Evolutionary conservation across 1,284 basidiomycete species (phyloP).

Genomic region (Trametes pubescens): DNA sequence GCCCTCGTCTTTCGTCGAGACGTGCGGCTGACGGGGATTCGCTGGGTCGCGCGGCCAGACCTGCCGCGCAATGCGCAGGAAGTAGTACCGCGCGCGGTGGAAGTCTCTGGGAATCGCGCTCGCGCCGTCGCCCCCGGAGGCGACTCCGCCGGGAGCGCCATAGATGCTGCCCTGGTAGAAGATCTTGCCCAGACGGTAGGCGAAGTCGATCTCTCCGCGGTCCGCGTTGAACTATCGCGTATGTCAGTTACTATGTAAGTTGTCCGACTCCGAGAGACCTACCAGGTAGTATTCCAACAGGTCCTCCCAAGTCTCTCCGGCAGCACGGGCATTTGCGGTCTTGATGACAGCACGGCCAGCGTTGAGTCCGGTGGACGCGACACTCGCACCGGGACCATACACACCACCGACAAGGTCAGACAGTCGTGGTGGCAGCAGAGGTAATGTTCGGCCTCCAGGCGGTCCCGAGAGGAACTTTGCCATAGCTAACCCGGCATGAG

Average conservation of each 20-base stretch:
- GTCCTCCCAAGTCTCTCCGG: slow-evolving; percentile 93
- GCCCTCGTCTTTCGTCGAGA: slow-evolving; percentile 57
- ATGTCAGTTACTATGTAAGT: not conserved
- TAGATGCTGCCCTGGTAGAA: slow-evolving; percentile 95
- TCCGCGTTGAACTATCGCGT: slow-evolving; percentile 85
- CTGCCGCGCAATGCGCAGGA: slow-evolving; percentile 79
- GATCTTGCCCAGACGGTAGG: slow-evolving; percentile 89
- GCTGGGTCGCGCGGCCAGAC: slow-evolving; percentile 84
- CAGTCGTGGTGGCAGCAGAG: slow-evolving; percentile 82
- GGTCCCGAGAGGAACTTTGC: slow-evolving; percentile 83
- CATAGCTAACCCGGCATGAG: slow-evolving; percentile 61
- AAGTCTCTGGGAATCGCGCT: slow-evolving; percentile 83
- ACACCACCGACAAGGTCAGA: slow-evolving; percentile 93
- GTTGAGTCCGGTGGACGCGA: slow-evolving; percentile 85
- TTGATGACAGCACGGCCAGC: slow-evolving; percentile 79
- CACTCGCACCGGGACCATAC: slow-evolving; percentile 93
- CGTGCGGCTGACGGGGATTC: slow-evolving; percentile 55
- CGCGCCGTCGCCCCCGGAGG: slow-evolving; percentile 89
- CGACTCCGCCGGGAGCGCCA: slow-evolving; percentile 72
- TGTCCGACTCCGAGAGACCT: slow-evolving; percentile 27
- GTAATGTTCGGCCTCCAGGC: slow-evolving; percentile 89
- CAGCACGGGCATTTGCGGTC: slow-evolving; percentile 81
- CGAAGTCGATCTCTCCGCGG: slow-evolving; percentile 85
- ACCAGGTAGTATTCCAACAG: slow-evolving; percentile 92
- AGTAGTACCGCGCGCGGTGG: slow-evolving; percentile 80